Base-by-base conservation (phyloP, 169 alveolate genomes). In the Theileria parva region DNA sequence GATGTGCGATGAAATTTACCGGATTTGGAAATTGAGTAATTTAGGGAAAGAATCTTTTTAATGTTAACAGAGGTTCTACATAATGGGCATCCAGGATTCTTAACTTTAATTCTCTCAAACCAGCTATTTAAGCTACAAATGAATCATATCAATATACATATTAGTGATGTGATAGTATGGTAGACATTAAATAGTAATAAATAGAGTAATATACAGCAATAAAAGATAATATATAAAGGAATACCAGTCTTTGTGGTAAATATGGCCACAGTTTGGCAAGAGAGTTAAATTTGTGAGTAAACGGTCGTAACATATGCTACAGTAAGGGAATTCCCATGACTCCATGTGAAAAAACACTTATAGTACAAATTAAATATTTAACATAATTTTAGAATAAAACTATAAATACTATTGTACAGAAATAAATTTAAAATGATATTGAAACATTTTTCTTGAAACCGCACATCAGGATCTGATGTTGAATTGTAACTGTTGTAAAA, bases 251-350 rank as follows among this genome's bases (percentile, higher is more conserved):
- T 61, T 48, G 32, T 85, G 91, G 44, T 77, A 85, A 17, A 85
- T 81, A 48, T 85, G 91, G 0, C 91, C 91, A 72, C 91, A 85
- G 17, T 27, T 19, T 0, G 91, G 28, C 44, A 85, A 37, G 21
- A 65, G 81, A 77, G 86, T 68, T 19, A 85, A 48, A 9, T 68
- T 50, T 12, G 51, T 34, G 39, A 67, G 50, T 28, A 85, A 81
- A 12, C 71, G 21, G 23, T 85, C 91, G 51, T 85, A 78, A 80
- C 91, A 85, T 2, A 85, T 79, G 72, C 83, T 68, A 75, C 91
- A 85, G 21, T 59, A 69, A 2, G 91, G 91, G 34, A 85, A 53
- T 17, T 85, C 91, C 84, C 71, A 85, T 37, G 34, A 53, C 17
- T 28, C 61, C 91, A 85, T 85, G 4, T 6, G n/a, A 37, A 57